Conservation (phyloP, 495 filamentous ascomycete genomes). For the Echria macrotheca region DNA sequence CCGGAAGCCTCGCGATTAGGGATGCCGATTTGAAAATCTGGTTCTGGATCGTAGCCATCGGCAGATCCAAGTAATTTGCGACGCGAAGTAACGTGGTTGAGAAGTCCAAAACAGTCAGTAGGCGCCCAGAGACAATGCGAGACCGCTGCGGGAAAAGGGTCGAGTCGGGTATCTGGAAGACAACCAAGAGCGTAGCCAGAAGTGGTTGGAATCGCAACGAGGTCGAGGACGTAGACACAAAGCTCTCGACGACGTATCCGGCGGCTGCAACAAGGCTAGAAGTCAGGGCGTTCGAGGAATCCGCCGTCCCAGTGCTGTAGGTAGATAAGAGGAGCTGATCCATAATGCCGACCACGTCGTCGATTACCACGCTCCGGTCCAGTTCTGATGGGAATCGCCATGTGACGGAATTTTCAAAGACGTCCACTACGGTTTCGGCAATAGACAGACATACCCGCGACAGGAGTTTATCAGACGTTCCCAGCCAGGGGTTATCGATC, state of each 20-base stretch:
- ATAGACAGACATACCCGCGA: constrained; percentile 66
- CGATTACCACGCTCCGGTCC: constrained; percentile 52
- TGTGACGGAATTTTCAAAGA: constrained; percentile 71
- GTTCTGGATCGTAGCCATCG: constrained; percentile 61
- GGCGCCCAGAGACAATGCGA: constrained; percentile 54
- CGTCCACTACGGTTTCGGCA: constrained; percentile 65
- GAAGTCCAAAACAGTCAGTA: constrained; percentile 59
- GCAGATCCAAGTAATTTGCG: constrained; percentile 55
- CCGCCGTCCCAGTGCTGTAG: constrained; percentile 63
- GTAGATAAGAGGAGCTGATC: constrained; percentile 63
- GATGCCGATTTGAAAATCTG: constrained; percentile 75
- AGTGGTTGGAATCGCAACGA: constrained; percentile 74
- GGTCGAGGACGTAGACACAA: constrained; percentile 62
- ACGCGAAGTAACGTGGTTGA: constrained; percentile 63
- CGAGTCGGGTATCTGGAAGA: constrained; percentile 57
- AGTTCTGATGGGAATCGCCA: constrained; percentile 73
- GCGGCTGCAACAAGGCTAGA: constrained; percentile 61
- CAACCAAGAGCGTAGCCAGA: constrained; percentile 61
- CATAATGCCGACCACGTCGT: constrained; percentile 59
- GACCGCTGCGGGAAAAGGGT: constrained; percentile 57
- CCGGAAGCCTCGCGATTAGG: constrained; percentile 72
- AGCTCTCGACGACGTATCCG: constrained; percentile 66
- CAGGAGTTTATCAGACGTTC: constrained; percentile 71
- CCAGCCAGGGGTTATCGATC: constrained; percentile 62
- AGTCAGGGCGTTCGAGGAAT: constrained; percentile 54